Percentiles rank a stretch among this genome's conserved stretches.
Conservation (phyloP, 2,329 filamentous ascomycete species). For the Pezicula radicicola region DNA sequence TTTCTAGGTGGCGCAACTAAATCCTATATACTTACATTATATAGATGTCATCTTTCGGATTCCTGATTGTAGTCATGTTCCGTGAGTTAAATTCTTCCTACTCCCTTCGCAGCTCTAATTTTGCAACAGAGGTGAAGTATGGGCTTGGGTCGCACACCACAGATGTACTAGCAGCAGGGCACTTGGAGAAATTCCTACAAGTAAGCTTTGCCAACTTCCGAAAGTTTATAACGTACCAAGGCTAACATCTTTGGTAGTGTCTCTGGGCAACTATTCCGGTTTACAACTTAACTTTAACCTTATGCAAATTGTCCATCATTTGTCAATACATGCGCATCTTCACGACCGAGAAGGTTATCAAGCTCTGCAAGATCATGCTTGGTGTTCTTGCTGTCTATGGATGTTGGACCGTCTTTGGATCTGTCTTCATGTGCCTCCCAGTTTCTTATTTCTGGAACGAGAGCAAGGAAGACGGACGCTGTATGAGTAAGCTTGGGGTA, state of each 20-base stretch:
- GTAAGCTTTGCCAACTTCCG: neutral
- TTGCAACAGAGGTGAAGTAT: neutral
- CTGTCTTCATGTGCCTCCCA: conserved; percentile 25
- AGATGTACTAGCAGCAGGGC: neutral
- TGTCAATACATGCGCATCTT: conserved; percentile 25
- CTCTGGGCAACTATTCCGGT: conserved; percentile 23
- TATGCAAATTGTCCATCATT: conserved; percentile 27
- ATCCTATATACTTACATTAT: neutral
- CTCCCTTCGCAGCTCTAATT: neutral
- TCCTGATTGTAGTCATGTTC: neutral
- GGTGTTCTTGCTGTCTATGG: conserved; percentile 21
- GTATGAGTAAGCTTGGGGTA: neutral
- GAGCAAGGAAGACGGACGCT: neutral
- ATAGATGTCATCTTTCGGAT: neutral
- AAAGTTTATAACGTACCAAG: neutral
- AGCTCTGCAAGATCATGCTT: conserved; percentile 18
- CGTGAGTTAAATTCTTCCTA: neutral
- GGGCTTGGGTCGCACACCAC: neutral
- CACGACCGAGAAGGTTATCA: conserved; percentile 16
- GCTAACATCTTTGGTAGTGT: conserved; percentile 5
- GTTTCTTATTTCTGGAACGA: conserved; percentile 2
- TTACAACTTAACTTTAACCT: conserved; percentile 22
- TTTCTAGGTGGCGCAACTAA: neutral
- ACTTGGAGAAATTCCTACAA: neutral
- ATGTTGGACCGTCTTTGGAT: conserved; percentile 22